A percentile compares a stretch with the other conserved stretches of the same genome.
phyloP scores from a whole-genome alignment of 2,329 filamentous ascomycete species.

The Fusarium pseudonygamai region DNA sequence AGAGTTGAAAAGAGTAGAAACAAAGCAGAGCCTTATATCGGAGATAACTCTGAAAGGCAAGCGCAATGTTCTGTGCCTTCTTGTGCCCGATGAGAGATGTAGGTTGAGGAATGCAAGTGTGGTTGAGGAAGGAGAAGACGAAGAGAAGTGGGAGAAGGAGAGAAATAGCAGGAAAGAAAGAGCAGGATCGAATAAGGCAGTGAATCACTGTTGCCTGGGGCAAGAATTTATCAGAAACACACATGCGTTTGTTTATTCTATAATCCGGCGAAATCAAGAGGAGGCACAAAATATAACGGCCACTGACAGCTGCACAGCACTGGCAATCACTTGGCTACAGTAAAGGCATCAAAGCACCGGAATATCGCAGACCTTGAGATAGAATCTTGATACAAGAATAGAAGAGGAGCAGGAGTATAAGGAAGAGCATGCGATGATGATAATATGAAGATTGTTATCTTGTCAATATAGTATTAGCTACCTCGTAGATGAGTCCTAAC shows the following conservation, averaged over 20 bases:
- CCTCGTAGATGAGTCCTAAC: background rate
- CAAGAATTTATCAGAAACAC: background rate
- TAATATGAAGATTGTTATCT: background rate
- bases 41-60: background rate
- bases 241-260: background rate
- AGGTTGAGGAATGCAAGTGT: constrained; percentile 5
- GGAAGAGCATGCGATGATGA: background rate
- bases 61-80: background rate
- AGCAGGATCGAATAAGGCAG: background rate
- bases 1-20: background rate
- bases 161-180: background rate
- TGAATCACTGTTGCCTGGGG: constrained; percentile 9
- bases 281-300: background rate
- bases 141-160: background rate
- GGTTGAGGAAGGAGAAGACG: background rate
- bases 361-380: background rate
- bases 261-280: background rate
- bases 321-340: background rate
- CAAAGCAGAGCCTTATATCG: background rate
- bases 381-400: background rate
- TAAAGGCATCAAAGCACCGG: background rate
- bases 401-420: background rate
- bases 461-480: background rate
- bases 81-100: background rate
- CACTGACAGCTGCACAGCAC: constrained; percentile 16